Evolutionary conservation across 306 rosid genomes (phyloP).

Genomic region (Pyrus pyrifolia): DNA sequence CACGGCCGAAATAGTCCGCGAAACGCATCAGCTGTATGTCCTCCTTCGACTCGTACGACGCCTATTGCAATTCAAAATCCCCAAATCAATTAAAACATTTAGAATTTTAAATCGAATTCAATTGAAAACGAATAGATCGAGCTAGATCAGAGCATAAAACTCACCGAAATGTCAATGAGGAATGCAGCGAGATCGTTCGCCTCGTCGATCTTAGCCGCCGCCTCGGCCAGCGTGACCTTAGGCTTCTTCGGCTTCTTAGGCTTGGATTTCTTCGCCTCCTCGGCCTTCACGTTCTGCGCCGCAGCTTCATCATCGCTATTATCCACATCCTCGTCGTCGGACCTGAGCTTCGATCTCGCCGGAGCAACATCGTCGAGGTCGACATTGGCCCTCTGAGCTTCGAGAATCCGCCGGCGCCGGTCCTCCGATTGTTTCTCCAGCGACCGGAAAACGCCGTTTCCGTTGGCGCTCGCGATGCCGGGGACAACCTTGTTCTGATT

Average conservation of each 20-base stretch:
- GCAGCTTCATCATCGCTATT: slow-evolving; percentile 40
- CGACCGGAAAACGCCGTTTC: slow-evolving; percentile 57
- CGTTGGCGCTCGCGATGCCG: slow-evolving; percentile 25
- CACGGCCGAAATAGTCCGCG: slow-evolving; percentile 81
- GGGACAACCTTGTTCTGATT: slow-evolving; percentile 26
- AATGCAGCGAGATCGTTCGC: slow-evolving; percentile 49
- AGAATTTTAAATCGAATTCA: slow-evolving; percentile 2
- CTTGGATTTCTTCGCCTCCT: slow-evolving; percentile 72
- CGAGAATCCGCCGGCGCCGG: slow-evolving; percentile 61
- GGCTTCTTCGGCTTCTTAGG: slow-evolving; percentile 83
- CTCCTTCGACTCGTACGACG: slow-evolving; percentile 54
- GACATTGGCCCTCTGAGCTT: slow-evolving; percentile 41
- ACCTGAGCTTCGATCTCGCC: slow-evolving; percentile 57
- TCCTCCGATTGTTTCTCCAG: slow-evolving; percentile 81
- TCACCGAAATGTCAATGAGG: slow-evolving; percentile 62
- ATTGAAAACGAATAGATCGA: slow-evolving; percentile 33
- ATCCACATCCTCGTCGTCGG: slow-evolving; percentile 43
- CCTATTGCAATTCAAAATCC: slow-evolving; percentile 22
- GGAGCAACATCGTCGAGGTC: slow-evolving; percentile 26
- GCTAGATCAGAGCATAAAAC: slow-evolving; percentile 24
- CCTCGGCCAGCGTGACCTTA: slow-evolving; percentile 79
- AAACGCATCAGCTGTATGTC: slow-evolving; percentile 77
- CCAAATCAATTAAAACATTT: neutral
- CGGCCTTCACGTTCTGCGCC: slow-evolving; percentile 47
- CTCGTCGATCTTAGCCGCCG: slow-evolving; percentile 74